Percentiles rank a stretch among this genome's conserved stretches.
These are phyloP conservation scores for Cystoderma amianthinum DNA, from an alignment of 768 basidiomycete species.

Conservation along the genomic window DNA sequence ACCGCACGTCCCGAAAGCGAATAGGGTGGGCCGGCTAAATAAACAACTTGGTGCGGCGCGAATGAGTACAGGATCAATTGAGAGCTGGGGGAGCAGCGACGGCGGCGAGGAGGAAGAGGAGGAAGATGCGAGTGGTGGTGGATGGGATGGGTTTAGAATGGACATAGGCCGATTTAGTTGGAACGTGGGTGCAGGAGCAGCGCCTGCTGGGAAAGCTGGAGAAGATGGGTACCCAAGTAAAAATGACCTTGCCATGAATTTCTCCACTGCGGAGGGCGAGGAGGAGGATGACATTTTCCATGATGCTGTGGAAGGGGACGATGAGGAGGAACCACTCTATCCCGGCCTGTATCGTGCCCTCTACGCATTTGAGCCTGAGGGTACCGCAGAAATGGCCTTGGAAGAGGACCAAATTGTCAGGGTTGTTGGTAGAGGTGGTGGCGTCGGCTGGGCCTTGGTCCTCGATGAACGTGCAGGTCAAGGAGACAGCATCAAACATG, in stretches of 20 bases:
- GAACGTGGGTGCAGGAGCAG: slow-evolving; percentile 11
- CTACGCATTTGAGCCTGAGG: slow-evolving; percentile 75
- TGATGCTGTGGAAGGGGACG: slow-evolving; percentile 18
- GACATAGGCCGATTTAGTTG: slow-evolving; percentile 17
- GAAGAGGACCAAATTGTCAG: slow-evolving; percentile 71
- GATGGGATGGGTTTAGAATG: slow-evolving; percentile 20
- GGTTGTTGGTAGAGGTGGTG: slow-evolving; percentile 70
- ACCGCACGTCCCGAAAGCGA: slow-evolving; percentile 29
- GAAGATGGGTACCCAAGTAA: slow-evolving; percentile 25
- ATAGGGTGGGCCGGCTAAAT: slow-evolving; percentile 25
- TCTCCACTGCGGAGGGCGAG: slow-evolving; percentile 21
- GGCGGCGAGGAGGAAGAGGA: slow-evolving; percentile 14
- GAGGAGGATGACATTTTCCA: slow-evolving; percentile 16
- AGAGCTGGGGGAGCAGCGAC: slow-evolving; percentile 5
- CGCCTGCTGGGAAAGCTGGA: slow-evolving; percentile 7
- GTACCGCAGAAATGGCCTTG: slow-evolving; percentile 76
- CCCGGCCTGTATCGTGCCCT: slow-evolving; percentile 75
- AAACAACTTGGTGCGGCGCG: slow-evolving; percentile 14
- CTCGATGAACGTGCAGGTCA: slow-evolving; percentile 22
- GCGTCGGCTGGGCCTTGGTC: slow-evolving; percentile 78
- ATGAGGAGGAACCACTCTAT: slow-evolving; percentile 37
- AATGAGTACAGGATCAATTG: slow-evolving; percentile 8
- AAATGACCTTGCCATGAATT: slow-evolving; percentile 42
- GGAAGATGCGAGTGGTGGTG: slow-evolving; percentile 14
- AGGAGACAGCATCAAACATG: slow-evolving; percentile 32